Evolutionary conservation across 1,284 basidiomycete genomes (phyloP), one percentile per base, ranked within the genome.

Genomic region (Cystobasidium sp.): DNA sequence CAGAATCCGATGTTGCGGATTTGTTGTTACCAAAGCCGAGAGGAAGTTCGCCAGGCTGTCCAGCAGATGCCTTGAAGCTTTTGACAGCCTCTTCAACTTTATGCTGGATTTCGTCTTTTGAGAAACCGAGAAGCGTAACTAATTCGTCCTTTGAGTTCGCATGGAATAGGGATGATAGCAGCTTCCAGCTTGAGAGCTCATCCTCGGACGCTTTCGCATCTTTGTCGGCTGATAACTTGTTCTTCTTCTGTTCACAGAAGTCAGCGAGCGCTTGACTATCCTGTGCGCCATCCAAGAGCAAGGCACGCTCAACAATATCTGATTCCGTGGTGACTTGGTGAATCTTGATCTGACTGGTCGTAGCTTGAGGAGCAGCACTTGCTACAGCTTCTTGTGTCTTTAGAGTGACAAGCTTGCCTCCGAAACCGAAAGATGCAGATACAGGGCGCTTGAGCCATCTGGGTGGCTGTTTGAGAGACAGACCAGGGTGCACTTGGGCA

Each of bases 401-500:
- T 22, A 92, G 76, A 22, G 78, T 80, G 52, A 84, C 88, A 20
- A 99, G 86, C 79, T 91, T 89, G 56, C 96, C 96, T 16, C 95
- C 93, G 79, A 96, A 99, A 0, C 95, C 96, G 79, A 97, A 99
- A 0, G 92, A 89, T 59, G 86, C 88, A 0, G 90, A 90, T 0
- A 88, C 86, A 1, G 96, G 93, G 24, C 94, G 88, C 52, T 91
- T 89, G 52, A 98, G 88, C 97, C 97, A 98, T 81, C 94, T 97
- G 8, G 97, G 97, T 6, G 94, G 91, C 79, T 95, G 92, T 81
- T 91, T 90, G 76, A 96, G 88, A 1, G 91, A 93, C 59, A 93
- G 86, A n/a, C 89, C 78, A 9, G 80, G 80, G 68, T 80, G 74
- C 63, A 77, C 77, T 41, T 77, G 76, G 1, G 77, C 78, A 72